phyloP scores from a whole-genome alignment of 371 early-diverging fungal genomes.

The Mucor sp. region DNA sequence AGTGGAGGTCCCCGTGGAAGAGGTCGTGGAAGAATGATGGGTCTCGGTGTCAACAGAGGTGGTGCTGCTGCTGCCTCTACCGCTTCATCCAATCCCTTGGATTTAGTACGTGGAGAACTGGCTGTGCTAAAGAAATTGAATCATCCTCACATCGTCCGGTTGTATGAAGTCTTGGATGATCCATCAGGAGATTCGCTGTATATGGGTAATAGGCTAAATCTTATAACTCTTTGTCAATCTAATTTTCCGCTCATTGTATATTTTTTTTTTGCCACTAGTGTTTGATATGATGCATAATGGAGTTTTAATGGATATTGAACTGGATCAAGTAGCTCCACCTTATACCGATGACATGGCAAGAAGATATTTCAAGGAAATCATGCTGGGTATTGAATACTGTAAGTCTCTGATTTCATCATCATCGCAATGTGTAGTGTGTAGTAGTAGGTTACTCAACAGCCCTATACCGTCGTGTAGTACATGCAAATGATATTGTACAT shows the following conservation, averaged over 20 bases:
- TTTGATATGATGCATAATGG: conserved; percentile 87
- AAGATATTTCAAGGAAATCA: conserved; percentile 80
- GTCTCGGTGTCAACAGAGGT: conserved; percentile 32
- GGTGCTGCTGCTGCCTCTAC: not conserved
- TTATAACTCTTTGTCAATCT: too few relatives aligned
- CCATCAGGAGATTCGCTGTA: conserved; percentile 77
- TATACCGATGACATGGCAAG: conserved; percentile 59
- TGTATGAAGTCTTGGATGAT: conserved; percentile 94
- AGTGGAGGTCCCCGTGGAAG: conserved; percentile 42
- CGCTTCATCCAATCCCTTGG: conserved; percentile 65
- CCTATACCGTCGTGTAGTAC: conserved; percentile 17
- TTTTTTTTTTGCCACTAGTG: conserved; percentile 50
- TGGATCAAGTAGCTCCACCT: conserved; percentile 55
- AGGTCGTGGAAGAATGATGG: conserved; percentile 37
- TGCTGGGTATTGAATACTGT: conserved; percentile 96
- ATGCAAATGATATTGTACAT: conserved; percentile 38
- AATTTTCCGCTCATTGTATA: not conserved
- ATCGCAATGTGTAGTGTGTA: not conserved
- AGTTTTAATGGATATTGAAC: conserved; percentile 67
- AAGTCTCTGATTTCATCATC: conserved; percentile 26
- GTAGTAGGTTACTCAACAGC: not conserved
- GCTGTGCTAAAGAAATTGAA: conserved; percentile 93
- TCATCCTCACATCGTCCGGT: conserved; percentile 85
- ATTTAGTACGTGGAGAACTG: conserved; percentile 87
- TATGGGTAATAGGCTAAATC: conserved; percentile 60